phyloP scores from a whole-genome alignment of 768 basidiomycete genomes.

The Suillus hirtellus region DNA sequence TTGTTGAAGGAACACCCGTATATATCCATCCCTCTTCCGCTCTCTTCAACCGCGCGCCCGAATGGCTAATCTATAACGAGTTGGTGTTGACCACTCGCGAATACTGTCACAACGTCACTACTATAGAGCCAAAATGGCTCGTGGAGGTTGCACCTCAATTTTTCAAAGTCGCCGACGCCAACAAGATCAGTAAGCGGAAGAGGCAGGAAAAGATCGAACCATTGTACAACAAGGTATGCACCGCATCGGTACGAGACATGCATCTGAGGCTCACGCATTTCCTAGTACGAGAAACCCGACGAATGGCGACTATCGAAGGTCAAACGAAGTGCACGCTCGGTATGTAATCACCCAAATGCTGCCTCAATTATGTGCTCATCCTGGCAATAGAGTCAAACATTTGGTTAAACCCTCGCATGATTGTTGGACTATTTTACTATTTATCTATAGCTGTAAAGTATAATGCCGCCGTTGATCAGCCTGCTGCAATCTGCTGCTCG shows the following conservation, averaged over 20 bases:
- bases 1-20: constrained; percentile 97
- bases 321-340: constrained; percentile 87
- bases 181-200: constrained; percentile 97
- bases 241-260: neutral
- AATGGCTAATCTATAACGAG: constrained; percentile 97
- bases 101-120: constrained; percentile 91
- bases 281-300: constrained; percentile 82
- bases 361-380: neutral
- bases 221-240: constrained; percentile 75
- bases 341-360: constrained; percentile 32
- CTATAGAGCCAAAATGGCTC: constrained; percentile 97
- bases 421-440: neutral
- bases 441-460: constrained; percentile 12
- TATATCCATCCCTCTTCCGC: constrained; percentile 98
- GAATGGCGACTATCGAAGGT: constrained; percentile 94
- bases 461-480: constrained; percentile 1
- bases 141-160: constrained; percentile 97
- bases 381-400: constrained; percentile 76
- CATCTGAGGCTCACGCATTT: constrained; percentile 8
- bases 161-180: constrained; percentile 97
- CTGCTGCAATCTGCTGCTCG: neutral
- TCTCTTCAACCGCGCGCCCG: constrained; percentile 94
- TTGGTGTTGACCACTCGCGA: constrained; percentile 94
- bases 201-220: constrained; percentile 97
- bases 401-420: constrained; percentile 52